A percentile compares a stretch with the other conserved stretches of the same genome.
Conservation (phyloP, 257 asterid genomes). For the Linderniella brevidens region DNA sequence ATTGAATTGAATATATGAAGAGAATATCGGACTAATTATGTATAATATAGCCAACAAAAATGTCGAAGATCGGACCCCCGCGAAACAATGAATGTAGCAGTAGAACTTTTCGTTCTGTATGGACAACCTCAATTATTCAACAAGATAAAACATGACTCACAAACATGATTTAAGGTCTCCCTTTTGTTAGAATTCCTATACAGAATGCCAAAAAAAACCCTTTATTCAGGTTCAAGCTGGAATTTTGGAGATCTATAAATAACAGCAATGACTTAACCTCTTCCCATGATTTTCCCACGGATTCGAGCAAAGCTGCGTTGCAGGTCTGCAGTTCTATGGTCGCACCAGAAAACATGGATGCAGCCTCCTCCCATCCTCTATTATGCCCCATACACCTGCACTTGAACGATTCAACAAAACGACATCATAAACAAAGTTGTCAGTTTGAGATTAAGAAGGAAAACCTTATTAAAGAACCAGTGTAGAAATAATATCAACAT, state of each 20-base stretch:
- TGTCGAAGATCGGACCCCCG: too few species aligned
- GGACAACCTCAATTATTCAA: too few species aligned
- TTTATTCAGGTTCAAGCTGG: slow-evolving; percentile 1
- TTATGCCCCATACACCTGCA: slow-evolving; percentile 99
- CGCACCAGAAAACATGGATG: slow-evolving; percentile 70
- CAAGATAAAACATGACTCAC: too few species aligned
- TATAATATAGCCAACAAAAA: too few species aligned
- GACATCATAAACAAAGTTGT: not conserved
- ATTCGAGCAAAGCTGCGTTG: slow-evolving; percentile 89
- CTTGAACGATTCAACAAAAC: slow-evolving; percentile 3
- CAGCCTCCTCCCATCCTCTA: slow-evolving; percentile 96
- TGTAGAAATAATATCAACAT: not conserved
- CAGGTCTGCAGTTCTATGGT: slow-evolving; percentile 69
- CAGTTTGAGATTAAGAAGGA: not conserved
- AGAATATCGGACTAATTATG: too few species aligned
- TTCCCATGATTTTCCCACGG: slow-evolving; percentile 81
- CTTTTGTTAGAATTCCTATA: too few species aligned
- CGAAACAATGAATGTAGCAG: too few species aligned
- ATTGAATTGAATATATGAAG: too few species aligned
- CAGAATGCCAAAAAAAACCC: not conserved
- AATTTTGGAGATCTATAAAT: slow-evolving; percentile 1
- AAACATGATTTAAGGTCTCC: too few species aligned
- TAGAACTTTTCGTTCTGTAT: too few species aligned
- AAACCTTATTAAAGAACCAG: not conserved
- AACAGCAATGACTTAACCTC: slow-evolving; percentile 27